Percentiles rank a stretch among this genome's conserved stretches.
These are phyloP conservation scores for Pyrus pyrifolia DNA, from an alignment of 306 rosid species.

Conservation along the genomic window DNA sequence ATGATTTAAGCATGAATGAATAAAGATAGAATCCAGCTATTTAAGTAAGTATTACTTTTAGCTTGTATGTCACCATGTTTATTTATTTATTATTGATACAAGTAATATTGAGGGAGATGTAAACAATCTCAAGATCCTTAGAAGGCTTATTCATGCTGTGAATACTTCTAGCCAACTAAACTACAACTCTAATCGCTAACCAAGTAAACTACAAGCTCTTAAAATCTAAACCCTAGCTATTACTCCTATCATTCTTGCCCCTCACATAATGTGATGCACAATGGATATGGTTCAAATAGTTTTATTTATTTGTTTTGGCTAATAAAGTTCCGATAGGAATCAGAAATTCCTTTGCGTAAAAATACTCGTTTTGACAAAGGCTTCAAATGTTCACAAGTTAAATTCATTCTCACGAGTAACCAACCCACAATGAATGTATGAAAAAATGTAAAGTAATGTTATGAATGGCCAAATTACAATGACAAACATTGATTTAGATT, in stretches of 20 bases:
- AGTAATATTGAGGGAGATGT: background rate
- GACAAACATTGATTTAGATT: too few species aligned
- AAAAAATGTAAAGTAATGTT: too few species aligned
- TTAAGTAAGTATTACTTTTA: too few species aligned
- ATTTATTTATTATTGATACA: too few species aligned
- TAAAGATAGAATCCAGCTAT: background rate
- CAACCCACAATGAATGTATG: background rate
- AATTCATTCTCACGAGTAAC: background rate
- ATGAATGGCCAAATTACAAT: too few species aligned
- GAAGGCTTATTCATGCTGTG: background rate
- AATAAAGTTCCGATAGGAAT: background rate
- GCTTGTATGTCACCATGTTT: too few species aligned
- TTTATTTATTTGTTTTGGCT: background rate
- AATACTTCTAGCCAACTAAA: background rate
- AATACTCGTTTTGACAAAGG: background rate
- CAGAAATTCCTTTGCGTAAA: background rate
- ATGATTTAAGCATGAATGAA: too few species aligned
- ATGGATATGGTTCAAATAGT: background rate
- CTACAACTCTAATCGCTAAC: background rate
- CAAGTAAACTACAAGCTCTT: background rate
- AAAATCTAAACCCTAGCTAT: background rate
- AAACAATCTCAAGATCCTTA: too few species aligned
- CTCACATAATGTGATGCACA: background rate
- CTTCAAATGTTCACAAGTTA: background rate
- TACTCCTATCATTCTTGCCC: background rate